Conservation (phyloP, 2,329 filamentous ascomycete species). For the Colletotrichum sp. region DNA sequence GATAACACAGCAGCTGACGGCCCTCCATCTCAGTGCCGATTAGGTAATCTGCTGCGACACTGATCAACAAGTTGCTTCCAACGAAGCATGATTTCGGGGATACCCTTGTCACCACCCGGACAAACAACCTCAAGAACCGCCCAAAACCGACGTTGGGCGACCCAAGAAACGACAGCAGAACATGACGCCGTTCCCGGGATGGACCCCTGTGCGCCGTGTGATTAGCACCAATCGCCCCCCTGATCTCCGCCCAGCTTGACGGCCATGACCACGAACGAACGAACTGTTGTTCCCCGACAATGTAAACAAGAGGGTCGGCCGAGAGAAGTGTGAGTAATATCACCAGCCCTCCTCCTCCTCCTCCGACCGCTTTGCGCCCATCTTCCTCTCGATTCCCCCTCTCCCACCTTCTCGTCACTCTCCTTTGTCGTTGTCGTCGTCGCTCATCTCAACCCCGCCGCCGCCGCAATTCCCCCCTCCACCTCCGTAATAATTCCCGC, state of each 20-base stretch:
- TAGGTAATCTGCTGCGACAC: background rate
- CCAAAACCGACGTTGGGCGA: background rate
- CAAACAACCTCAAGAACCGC: background rate
- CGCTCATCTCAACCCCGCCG: background rate
- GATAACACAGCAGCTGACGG: background rate
- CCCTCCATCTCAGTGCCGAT: background rate
- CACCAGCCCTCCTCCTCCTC: background rate
- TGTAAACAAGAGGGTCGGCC: conserved; percentile 2
- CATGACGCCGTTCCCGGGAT: background rate
- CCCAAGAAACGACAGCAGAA: background rate
- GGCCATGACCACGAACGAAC: background rate
- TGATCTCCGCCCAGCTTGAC: background rate
- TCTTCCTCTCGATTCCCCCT: background rate
- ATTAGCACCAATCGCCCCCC: background rate
- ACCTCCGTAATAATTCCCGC: background rate
- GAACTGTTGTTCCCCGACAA: background rate
- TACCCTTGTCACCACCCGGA: background rate
- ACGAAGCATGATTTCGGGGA: background rate
- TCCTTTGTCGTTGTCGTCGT: background rate
- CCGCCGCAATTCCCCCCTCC: background rate
- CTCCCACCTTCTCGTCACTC: background rate
- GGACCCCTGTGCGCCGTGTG: conserved; percentile 5
- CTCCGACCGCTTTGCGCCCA: background rate
- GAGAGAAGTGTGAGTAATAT: conserved; percentile 9
- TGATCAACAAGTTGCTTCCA: background rate